Evolutionary conservation across 441 rosid genomes (phyloP).

Genomic region (Gossypium aridum): DNA sequence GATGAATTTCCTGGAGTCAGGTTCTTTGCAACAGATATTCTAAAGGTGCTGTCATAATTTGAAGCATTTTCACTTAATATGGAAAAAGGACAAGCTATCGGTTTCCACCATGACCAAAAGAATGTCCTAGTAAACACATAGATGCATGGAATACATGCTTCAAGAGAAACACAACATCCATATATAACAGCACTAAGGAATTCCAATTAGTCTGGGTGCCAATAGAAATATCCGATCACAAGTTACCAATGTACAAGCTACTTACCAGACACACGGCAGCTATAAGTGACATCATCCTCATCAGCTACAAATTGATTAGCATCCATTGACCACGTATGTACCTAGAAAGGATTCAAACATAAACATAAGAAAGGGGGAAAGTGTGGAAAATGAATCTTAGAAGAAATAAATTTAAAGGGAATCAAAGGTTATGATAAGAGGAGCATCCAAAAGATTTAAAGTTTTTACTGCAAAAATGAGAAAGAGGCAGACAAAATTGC

Average conservation of each 20-base stretch:
- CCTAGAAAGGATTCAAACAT: constrained; percentile 34
- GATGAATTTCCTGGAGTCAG: background rate
- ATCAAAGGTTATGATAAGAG: background rate
- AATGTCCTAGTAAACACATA: background rate
- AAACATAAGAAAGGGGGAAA: constrained; percentile 14
- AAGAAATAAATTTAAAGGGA: background rate
- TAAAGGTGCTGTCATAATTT: background rate
- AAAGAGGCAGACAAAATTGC: background rate
- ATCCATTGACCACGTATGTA: constrained; percentile 80
- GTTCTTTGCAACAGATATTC: background rate
- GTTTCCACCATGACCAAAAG: background rate
- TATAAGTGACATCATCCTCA: constrained; percentile 89
- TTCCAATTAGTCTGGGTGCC: background rate
- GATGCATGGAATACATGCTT: background rate
- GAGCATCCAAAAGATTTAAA: background rate
- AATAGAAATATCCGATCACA: background rate
- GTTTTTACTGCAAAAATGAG: background rate
- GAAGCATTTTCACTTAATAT: background rate
- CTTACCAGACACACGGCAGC: constrained; percentile 91
- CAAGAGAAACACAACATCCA: background rate
- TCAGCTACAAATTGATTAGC: constrained; percentile 88
- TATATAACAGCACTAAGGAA: constrained; percentile 12
- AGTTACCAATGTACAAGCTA: constrained; percentile 14
- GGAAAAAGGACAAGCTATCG: background rate
- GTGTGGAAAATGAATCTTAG: background rate